Evolutionary conservation across 176 grass and related monocot genomes (phyloP), one percentile per base, ranked within the genome.

Genomic region (Cymbopogon citratus): DNA sequence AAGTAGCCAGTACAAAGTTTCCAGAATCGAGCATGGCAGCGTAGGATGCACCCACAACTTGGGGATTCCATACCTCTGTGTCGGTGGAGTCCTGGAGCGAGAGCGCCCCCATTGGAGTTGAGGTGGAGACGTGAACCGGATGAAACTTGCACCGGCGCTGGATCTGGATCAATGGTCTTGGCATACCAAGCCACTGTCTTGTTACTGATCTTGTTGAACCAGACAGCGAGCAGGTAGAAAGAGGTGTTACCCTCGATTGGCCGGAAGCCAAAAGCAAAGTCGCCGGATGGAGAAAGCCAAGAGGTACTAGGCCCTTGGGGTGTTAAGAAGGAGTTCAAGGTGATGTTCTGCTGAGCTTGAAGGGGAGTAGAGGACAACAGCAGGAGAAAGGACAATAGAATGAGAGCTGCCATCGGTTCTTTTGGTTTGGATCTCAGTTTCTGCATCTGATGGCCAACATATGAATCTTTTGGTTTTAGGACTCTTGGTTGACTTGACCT

Each of bases 11-110:
- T 11, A 87, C 73, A 24, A 93, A 90, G 52, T 90, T 90, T 18
- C 87, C 87, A 5, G 77, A 75, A 35, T 93, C 61, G 16, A 87
- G 79, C 91, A 93, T 87, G 78, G 63, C 57, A 10, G 81, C 85
- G 4, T 90, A 75, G 18, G 85, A 29, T 63, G 23, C 85, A 13
- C 59, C 44, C 7, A 31, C 80, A 39, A 61, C 49, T 33, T 19
- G n/a, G 21, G 67, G 24, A 31, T 38, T 85, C 84, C 85, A 90
- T 60, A 81, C 41, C 59, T 61, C 64, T 36, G 21, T 60, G 24
- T 56, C 57, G 0, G 76, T 21, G 4, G 80, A 46, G 39, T 93
- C 81, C 16, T 34, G 23, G 1, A 93, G 87, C 1, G 33, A 71
- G 38, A 93, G 77, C 11, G 15, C 25, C 0, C 0, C 87, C 87